Conservation (phyloP, 805 yeast genomes). For the Starmerella vaccinii region DNA sequence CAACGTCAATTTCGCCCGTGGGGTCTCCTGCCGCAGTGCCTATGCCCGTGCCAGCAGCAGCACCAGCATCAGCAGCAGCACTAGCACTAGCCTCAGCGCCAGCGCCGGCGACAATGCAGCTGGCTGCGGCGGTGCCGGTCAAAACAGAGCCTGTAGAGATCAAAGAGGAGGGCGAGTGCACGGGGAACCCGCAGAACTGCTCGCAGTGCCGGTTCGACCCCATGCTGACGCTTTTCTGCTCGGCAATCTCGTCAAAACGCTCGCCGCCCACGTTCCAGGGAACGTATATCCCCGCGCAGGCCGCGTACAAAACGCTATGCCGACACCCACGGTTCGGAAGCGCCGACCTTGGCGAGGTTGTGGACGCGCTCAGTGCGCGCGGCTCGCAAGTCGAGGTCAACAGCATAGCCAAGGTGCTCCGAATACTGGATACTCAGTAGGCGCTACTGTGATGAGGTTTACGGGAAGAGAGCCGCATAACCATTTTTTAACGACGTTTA, state of each 20-base stretch:
- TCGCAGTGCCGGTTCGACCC: conserved; percentile 76
- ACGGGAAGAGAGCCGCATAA: background rate
- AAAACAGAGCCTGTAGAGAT: background rate
- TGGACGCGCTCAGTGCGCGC: conserved; percentile 62
- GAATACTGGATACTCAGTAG: conserved; percentile 53
- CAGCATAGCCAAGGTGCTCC: conserved; percentile 70
- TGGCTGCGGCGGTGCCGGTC: background rate
- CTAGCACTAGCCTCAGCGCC: background rate
- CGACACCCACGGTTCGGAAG: conserved; percentile 67
- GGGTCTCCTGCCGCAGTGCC: background rate
- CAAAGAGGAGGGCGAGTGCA: conserved; percentile 37
- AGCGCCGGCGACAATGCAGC: background rate
- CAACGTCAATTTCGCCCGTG: conserved; percentile 12
- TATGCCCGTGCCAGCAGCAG: background rate
- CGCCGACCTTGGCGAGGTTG: conserved; percentile 63
- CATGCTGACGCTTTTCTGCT: conserved; percentile 77
- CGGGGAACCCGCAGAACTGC: conserved; percentile 85
- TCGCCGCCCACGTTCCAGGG: conserved; percentile 17
- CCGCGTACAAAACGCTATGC: conserved; percentile 78
- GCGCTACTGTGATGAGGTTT: background rate
- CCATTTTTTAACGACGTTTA: background rate
- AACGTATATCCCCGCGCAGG: conserved; percentile 73
- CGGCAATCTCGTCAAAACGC: conserved; percentile 56
- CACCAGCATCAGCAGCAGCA: too few species aligned
- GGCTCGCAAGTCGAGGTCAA: conserved; percentile 92